Evolutionary conservation across 495 filamentous ascomycete species (phyloP).

Genomic region (Xylaria castorea): DNA sequence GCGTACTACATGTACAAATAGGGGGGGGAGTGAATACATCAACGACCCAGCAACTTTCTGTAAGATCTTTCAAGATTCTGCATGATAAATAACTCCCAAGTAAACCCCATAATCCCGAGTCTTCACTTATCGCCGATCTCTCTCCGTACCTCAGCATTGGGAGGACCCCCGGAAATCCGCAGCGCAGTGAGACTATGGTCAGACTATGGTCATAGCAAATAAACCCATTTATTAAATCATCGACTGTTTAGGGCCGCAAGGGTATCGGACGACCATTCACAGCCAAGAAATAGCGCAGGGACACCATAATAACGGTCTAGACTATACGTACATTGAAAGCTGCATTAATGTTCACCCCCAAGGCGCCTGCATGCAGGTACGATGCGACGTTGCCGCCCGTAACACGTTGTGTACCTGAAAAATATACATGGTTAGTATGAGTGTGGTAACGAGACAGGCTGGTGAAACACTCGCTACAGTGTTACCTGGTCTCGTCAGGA

Average conservation of each 20-base stretch:
- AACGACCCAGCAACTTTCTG: neutral
- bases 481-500: constrained; percentile 7
- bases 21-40: constrained; percentile 4
- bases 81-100: neutral
- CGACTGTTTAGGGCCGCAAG: neutral
- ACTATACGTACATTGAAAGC: neutral
- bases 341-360: constrained; percentile 18
- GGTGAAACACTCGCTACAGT: constrained; percentile 18
- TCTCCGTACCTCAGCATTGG: neutral
- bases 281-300: constrained; percentile 11
- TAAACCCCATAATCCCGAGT: neutral
- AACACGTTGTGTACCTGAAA: constrained; percentile 17
- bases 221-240: neutral
- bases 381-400: constrained; percentile 12
- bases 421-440: neutral
- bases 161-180: neutral
- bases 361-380: constrained; percentile 23
- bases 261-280: constrained; percentile 8
- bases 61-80: constrained; percentile 7
- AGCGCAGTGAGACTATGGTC: neutral
- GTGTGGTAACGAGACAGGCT: constrained; percentile 15
- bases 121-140: neutral
- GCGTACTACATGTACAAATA: neutral
- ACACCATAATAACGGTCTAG: constrained; percentile 2
- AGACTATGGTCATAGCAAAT: neutral